Conservation (phyloP, 176 grass and related monocot genomes). For the Aegilops speltoides region DNA sequence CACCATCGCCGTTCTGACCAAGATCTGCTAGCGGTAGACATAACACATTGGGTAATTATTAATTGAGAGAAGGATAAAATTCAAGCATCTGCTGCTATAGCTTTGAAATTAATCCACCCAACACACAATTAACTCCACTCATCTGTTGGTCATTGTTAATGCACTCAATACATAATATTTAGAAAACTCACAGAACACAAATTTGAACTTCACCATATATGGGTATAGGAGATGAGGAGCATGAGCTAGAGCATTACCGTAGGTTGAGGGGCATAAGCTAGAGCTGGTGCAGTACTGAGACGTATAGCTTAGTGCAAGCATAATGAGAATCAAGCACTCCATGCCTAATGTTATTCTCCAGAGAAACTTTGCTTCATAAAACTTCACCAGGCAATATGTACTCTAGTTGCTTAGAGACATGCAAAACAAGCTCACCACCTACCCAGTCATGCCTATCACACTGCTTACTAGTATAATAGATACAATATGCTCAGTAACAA, state of each 20-base stretch:
- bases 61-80: not conserved
- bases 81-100: not conserved
- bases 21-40: not conserved
- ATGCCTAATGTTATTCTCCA: not conserved
- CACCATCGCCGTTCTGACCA: not conserved
- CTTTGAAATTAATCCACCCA: not conserved
- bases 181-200: not conserved
- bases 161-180: not conserved
- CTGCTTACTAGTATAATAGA: not conserved
- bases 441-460: not conserved
- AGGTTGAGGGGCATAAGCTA: not conserved
- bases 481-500: not conserved
- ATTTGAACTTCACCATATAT: not conserved
- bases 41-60: not conserved
- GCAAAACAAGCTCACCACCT: not conserved
- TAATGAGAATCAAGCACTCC: not conserved
- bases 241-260: not conserved
- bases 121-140: not conserved
- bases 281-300: not conserved
- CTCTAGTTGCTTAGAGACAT: not conserved
- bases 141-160: not conserved
- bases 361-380: not conserved
- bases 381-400: not conserved
- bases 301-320: not conserved
- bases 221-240: not conserved